Evolutionary conservation across 2,329 filamentous ascomycete species (phyloP).

Genomic region (Xylariaceae sp.): DNA sequence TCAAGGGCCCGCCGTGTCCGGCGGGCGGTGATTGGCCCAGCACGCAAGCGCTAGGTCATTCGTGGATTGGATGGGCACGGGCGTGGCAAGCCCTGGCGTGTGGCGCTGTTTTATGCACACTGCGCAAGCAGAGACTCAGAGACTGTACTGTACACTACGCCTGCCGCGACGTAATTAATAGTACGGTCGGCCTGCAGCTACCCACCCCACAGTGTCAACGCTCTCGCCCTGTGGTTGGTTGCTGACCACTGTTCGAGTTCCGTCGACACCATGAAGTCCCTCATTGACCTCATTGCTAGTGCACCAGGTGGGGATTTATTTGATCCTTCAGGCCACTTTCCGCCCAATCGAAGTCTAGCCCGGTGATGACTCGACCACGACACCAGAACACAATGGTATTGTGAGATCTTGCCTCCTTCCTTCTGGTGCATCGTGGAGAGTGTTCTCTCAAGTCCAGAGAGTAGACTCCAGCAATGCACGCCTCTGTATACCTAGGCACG

Average conservation of each 20-base stretch:
- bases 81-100: slow-evolving; percentile 18
- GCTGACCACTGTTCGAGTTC: slow-evolving; percentile 11
- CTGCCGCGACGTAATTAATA: too few relatives aligned
- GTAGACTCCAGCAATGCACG: background rate
- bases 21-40: slow-evolving; percentile 9
- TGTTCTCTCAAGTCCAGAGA: background rate
- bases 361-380: slow-evolving; percentile 9
- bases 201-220: slow-evolving; percentile 12
- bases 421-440: slow-evolving; percentile 3
- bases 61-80: slow-evolving; percentile 8
- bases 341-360: slow-evolving; percentile 5
- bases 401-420: slow-evolving; percentile 1
- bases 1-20: background rate
- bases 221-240: background rate
- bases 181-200: background rate
- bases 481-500: too few relatives aligned
- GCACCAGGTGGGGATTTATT: slow-evolving; percentile 7
- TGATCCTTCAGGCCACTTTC: slow-evolving; percentile 8
- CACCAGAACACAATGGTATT: background rate
- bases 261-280: background rate
- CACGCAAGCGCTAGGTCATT: slow-evolving; percentile 18
- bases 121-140: background rate
- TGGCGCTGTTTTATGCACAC: slow-evolving; percentile 17
- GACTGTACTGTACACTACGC: background rate
- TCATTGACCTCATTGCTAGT: background rate